Percentiles rank a stretch among this genome's conserved stretches.
Evolutionary conservation across 768 basidiomycete species (phyloP).

Genomic region (Boletellus ananiceps): DNA sequence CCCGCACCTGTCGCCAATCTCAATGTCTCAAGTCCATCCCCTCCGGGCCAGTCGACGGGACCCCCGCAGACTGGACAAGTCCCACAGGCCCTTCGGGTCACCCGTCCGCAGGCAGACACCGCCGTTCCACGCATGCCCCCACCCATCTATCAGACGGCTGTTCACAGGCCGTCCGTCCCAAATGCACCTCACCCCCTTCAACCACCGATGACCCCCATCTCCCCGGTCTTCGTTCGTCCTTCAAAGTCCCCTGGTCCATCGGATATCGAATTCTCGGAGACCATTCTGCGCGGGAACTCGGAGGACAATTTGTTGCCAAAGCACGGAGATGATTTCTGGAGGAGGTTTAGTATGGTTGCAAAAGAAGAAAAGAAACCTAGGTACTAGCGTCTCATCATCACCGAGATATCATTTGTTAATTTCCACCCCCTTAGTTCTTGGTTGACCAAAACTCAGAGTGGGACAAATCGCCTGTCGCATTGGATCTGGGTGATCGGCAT

Average conservation of each 20-base stretch:
- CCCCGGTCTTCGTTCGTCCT: slow-evolving; percentile 71
- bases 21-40: slow-evolving; percentile 47
- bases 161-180: slow-evolving; percentile 36
- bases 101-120: slow-evolving; percentile 16
- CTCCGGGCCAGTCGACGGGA: slow-evolving; percentile 23
- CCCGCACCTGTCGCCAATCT: slow-evolving; percentile 65
- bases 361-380: slow-evolving; percentile 60
- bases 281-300: slow-evolving; percentile 62
- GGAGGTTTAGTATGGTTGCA: slow-evolving; percentile 79
- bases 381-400: slow-evolving; percentile 19
- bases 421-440: slow-evolving; percentile 44
- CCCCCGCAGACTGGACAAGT: slow-evolving; percentile 30
- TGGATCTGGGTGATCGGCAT: slow-evolving; percentile 73
- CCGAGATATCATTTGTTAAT: not conserved
- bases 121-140: slow-evolving; percentile 26
- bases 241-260: slow-evolving; percentile 32
- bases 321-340: slow-evolving; percentile 82
- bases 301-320: slow-evolving; percentile 66
- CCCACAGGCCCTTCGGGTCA: slow-evolving; percentile 22
- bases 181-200: slow-evolving; percentile 68
- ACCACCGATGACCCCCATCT: slow-evolving; percentile 74
- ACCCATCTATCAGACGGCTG: slow-evolving; percentile 31
- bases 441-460: slow-evolving; percentile 59
- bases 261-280: slow-evolving; percentile 46
- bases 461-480: slow-evolving; percentile 48